phyloP scores from a whole-genome alignment of 2,329 filamentous ascomycete genomes.

The Aspergillus pseudoviridinutans region DNA sequence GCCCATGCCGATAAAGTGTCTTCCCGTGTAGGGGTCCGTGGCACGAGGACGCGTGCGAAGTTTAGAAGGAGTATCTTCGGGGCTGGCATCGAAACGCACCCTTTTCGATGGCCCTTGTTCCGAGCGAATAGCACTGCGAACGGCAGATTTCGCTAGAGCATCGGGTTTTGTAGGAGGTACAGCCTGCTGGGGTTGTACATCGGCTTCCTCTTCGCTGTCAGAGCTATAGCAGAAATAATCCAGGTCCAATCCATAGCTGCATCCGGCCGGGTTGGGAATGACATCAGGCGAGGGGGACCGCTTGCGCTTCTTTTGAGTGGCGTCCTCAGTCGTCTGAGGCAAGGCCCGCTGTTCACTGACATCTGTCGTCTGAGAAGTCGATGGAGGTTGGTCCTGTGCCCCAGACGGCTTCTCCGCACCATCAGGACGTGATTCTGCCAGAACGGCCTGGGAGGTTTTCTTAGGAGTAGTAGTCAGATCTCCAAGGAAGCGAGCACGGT shows the following conservation, averaged over 20 bases:
- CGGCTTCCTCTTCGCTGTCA: constrained; percentile 28
- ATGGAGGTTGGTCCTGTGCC: constrained; percentile 2
- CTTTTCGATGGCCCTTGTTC: constrained; percentile 24
- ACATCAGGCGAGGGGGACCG: constrained; percentile 36
- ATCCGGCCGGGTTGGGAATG: constrained; percentile 40
- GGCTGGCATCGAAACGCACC: constrained; percentile 33
- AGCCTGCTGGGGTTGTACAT: constrained; percentile 6
- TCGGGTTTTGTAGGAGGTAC: constrained; percentile 8
- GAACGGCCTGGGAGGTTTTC: background rate
- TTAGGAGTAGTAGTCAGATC: constrained; percentile 10
- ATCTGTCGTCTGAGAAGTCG: background rate
- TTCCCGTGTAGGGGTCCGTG: constrained; percentile 21
- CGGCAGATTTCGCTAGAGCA: constrained; percentile 8
- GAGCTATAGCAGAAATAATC: constrained; percentile 36
- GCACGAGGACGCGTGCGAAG: constrained; percentile 17
- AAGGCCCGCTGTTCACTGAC: background rate
- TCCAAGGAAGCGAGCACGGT: constrained; percentile 19
- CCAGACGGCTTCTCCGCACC: background rate
- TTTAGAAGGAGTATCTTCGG: constrained; percentile 32
- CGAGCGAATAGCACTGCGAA: constrained; percentile 14
- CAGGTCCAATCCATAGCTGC: constrained; percentile 39
- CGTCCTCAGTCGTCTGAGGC: background rate
- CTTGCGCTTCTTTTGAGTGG: constrained; percentile 34
- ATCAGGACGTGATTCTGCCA: background rate
- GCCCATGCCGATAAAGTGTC: constrained; percentile 20